A percentile compares a stretch with the other conserved stretches of the same genome.
These are phyloP conservation scores for Clitopilus hobsonii DNA, from an alignment of 768 basidiomycete species.

Conservation along the genomic window DNA sequence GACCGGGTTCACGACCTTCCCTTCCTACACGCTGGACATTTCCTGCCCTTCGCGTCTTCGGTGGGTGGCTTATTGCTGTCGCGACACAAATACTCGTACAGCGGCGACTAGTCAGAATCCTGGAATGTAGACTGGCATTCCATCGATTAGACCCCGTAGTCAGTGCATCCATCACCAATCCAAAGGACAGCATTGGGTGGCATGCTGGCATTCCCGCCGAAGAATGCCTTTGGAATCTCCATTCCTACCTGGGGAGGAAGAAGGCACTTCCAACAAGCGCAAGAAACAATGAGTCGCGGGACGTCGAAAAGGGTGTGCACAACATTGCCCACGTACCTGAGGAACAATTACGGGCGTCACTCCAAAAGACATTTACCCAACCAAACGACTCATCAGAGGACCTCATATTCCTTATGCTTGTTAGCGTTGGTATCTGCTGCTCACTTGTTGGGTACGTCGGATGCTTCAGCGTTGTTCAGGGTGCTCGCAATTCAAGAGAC, in stretches of 20 bases:
- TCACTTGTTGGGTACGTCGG: slow-evolving; percentile 11
- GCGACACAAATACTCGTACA: slow-evolving; percentile 12
- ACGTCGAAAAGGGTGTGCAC: no score
- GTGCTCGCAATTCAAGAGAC: not conserved
- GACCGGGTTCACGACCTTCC: no score
- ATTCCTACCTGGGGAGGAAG: no score
- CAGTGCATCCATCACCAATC: not conserved
- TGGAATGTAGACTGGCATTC: slow-evolving; percentile 1
- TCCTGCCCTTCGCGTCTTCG: slow-evolving; percentile 9
- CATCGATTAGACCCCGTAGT: slow-evolving; percentile 2
- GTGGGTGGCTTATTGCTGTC: slow-evolving; percentile 8
- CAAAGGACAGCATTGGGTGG: not conserved
- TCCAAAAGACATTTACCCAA: not conserved
- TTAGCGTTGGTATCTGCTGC: not conserved
- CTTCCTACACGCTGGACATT: slow-evolving; percentile 6
- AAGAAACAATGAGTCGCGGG: not conserved
- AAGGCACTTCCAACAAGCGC: slow-evolving; percentile 1
- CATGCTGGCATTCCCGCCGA: not conserved
- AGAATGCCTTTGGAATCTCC: no score
- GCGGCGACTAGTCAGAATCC: slow-evolving; percentile 3
- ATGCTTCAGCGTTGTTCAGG: slow-evolving; percentile 12
- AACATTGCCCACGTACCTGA: no score
- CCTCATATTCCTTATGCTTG: not conserved
- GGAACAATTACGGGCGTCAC: no score
- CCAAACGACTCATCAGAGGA: not conserved